Conservation (phyloP, 1,284 basidiomycete species). For the Ceratobasidium sp. region DNA sequence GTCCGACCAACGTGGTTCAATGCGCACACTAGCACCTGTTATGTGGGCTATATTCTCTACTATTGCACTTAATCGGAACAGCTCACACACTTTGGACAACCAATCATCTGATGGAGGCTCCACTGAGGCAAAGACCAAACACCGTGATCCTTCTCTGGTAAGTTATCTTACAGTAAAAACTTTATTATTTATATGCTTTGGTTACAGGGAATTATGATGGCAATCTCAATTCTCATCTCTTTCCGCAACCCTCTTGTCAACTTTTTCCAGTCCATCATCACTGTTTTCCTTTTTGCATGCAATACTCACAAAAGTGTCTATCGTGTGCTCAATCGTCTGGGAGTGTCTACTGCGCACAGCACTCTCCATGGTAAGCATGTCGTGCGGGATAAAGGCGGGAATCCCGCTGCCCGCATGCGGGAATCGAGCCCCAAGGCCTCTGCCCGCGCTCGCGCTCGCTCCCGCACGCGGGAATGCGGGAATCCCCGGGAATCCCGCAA, state of each 20-base stretch:
- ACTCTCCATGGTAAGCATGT: background rate
- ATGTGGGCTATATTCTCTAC: constrained; percentile 6
- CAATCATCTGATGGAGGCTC: background rate
- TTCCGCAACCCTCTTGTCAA: constrained; percentile 10
- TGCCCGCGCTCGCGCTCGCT: too few relatives aligned
- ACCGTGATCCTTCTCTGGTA: background rate
- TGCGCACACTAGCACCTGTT: background rate
- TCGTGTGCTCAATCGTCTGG: background rate
- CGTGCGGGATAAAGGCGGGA: too few relatives aligned
- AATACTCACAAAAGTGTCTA: background rate
- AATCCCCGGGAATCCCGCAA: too few relatives aligned
- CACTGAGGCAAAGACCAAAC: background rate
- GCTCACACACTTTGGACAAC: too few relatives aligned
- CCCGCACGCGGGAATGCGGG: too few relatives aligned
- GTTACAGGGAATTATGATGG: background rate
- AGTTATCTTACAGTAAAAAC: too few relatives aligned
- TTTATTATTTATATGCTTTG: background rate
- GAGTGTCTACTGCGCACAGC: background rate
- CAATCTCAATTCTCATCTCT: background rate
- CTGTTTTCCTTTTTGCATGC: constrained; percentile 21
- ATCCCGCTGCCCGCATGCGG: too few relatives aligned
- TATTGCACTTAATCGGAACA: background rate
- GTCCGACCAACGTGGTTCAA: background rate
- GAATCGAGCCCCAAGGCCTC: too few relatives aligned
- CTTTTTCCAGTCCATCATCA: background rate